Evolutionary conservation across 148 eudicot species (phyloP).

Genomic region (Arbutus unedo): DNA sequence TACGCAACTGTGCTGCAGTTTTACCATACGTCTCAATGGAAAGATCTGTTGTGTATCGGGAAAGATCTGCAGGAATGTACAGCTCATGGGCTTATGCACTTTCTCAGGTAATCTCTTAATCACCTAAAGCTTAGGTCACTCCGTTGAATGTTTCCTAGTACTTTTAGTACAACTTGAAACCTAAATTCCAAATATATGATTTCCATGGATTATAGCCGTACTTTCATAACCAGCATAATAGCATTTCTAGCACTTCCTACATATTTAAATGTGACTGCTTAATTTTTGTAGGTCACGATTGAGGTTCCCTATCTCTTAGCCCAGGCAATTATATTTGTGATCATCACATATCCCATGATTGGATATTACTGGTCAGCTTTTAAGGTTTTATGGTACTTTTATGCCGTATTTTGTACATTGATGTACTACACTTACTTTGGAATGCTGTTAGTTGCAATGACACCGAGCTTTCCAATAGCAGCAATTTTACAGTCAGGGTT

Average conservation of each 20-base stretch:
- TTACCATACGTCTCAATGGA: slow-evolving; percentile 57
- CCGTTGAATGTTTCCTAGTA: background rate
- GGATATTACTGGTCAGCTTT: slow-evolving; percentile 57
- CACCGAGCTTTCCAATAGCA: slow-evolving; percentile 59
- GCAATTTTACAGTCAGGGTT: slow-evolving; percentile 40
- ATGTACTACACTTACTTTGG: slow-evolving; percentile 62
- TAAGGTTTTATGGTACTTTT: slow-evolving; percentile 64
- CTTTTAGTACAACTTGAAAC: background rate
- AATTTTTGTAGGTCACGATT: slow-evolving; percentile 44
- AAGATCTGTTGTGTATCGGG: slow-evolving; percentile 66
- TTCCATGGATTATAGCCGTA: background rate
- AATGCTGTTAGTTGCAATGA: slow-evolving; percentile 61
- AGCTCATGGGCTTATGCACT: slow-evolving; percentile 70
- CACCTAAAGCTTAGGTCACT: background rate
- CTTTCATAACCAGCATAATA: background rate
- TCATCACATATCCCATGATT: slow-evolving; percentile 73
- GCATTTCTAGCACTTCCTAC: background rate
- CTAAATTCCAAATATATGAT: background rate
- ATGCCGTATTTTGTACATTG: slow-evolving; percentile 54
- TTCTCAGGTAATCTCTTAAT: slow-evolving; percentile 57
- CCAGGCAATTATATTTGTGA: slow-evolving; percentile 44
- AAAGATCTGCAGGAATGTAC: slow-evolving; percentile 85
- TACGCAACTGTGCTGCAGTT: slow-evolving; percentile 42
- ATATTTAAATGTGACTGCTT: background rate
- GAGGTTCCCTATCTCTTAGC: slow-evolving; percentile 66